These are phyloP conservation scores for Fusarium algeriense DNA, from an alignment of 2,329 filamentous ascomycete species.

Conservation along the genomic window DNA sequence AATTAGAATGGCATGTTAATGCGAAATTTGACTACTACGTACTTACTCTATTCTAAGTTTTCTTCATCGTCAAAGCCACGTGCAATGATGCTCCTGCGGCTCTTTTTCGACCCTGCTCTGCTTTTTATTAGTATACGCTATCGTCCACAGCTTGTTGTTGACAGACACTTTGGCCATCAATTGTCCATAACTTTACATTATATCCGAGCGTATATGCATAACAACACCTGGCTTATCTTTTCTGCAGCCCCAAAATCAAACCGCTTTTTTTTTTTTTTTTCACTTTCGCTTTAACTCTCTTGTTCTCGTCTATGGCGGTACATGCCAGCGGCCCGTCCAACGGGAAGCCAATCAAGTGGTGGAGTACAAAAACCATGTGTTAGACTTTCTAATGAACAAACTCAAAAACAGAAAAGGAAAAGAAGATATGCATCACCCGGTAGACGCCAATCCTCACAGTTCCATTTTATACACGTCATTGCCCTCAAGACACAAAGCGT, in stretches of 20 bases:
- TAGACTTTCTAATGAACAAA: conserved; percentile 11
- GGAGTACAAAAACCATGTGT: conserved; percentile 20
- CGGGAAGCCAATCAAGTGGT: conserved; percentile 42
- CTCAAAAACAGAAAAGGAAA: conserved; percentile 18
- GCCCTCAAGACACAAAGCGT: conserved; percentile 1
- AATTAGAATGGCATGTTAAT: conserved; percentile 37
- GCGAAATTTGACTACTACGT: conserved; percentile 15
- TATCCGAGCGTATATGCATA: conserved; percentile 24
- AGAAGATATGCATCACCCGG: conserved; percentile 29
- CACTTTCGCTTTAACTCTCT: neutral
- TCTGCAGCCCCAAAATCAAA: neutral
- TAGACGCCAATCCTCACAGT: conserved; percentile 30
- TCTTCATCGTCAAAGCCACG: conserved; percentile 36
- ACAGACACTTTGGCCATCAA: conserved; percentile 28
- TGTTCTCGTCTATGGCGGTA: conserved; percentile 21
- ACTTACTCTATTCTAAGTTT: neutral
- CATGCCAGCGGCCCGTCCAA: conserved; percentile 40
- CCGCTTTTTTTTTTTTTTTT: conserved; percentile 1
- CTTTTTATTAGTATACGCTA: conserved; percentile 2
- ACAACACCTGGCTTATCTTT: conserved; percentile 15
- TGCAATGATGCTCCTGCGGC: conserved; percentile 41
- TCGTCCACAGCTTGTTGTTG: conserved; percentile 1
- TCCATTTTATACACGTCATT: conserved; percentile 27
- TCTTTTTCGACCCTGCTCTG: conserved; percentile 23
- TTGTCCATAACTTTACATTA: conserved; percentile 31